Base-by-base conservation (phyloP, 345 rosid genomes). In the Brassica incana region DNA sequence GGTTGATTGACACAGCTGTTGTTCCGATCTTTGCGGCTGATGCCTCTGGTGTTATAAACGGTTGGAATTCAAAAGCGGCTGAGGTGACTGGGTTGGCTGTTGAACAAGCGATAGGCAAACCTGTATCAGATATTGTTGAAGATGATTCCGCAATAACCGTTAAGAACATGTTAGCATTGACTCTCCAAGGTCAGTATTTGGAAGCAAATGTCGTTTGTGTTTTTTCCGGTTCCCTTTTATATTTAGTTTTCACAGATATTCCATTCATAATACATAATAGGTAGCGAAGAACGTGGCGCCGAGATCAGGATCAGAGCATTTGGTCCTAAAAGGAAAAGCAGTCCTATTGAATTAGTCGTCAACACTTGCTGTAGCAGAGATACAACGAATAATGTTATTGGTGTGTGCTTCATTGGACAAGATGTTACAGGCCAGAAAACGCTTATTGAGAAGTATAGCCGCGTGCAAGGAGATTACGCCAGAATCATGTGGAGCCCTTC, bases 11-110 rank as follows among this genome's bases (percentile, higher is more conserved):
- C 85, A 88, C 97, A n/a, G 97, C 97, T 23, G 89, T 86, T 74
- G 98, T 86, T 56, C 98, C 98, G 0, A 91, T 93, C 69, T 76
- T 93, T 36, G 95, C 97, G 15, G 90, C 90, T 75, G 95, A 93
- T 85, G 84, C 87, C 67, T 83, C 84, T 65, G 91, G 95, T 76
- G 78, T 68, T 65, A 73, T 93, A 71, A 93, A 91, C 33, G 97
- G 97, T 20, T 93, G 97, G 98, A 93, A 93, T 78, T 40, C 89
- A 62, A 93, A 91, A 84, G 88, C 85, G 48, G 89, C 90, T 11
- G 97, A 93, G 83, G 84, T 93, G 60, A 88, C 93, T 7, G 97
- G 97, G 29, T 74, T 88, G 68, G 69, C 83, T 54, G 89, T 91
- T 72, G 92, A 93, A 78, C 85, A 86, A 84, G 97, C 97, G 45